Percentiles rank a stretch among this genome's conserved stretches.
These are phyloP conservation scores for Trifolium repens DNA, from an alignment of 306 rosid species.

Conservation along the genomic window DNA sequence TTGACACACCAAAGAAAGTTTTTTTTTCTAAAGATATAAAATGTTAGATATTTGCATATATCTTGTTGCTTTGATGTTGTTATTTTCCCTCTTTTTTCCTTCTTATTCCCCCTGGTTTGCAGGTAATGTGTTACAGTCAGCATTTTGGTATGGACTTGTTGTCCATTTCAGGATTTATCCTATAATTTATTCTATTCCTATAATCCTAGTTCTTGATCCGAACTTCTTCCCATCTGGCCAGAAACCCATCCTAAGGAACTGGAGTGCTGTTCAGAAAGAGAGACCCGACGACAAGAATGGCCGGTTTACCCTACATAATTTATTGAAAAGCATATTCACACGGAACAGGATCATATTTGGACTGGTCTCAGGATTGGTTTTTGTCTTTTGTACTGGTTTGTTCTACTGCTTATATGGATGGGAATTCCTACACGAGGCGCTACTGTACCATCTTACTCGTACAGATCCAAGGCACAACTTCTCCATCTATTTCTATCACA, in stretches of 20 bases:
- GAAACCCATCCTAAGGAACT: conserved; percentile 67
- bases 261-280: conserved; percentile 56
- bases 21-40: conserved; percentile 5
- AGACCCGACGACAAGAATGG: conserved; percentile 46
- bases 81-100: conserved; percentile 27
- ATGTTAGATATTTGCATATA: conserved; percentile 29
- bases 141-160: conserved; percentile 92
- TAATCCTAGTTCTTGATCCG: conserved; percentile 82
- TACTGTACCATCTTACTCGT: conserved; percentile 88
- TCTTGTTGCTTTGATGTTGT: conserved; percentile 36
- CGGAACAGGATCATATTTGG: conserved; percentile 76
- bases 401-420: conserved; percentile 78
- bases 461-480: conserved; percentile 96
- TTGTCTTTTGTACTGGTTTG: conserved; percentile 67
- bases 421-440: conserved; percentile 82
- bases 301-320: conserved; percentile 43
- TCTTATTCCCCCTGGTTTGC: conserved; percentile 46
- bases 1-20: conserved; percentile 30
- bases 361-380: conserved; percentile 66
- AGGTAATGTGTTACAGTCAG: conserved; percentile 87
- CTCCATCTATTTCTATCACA: conserved; percentile 85
- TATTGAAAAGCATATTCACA: conserved; percentile 59
- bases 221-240: conserved; percentile 60
- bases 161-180: conserved; percentile 97
- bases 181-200: conserved; percentile 76